Evolutionary conservation across 2,329 filamentous ascomycete genomes (phyloP).

Genomic region (Exophiala mesophila): DNA sequence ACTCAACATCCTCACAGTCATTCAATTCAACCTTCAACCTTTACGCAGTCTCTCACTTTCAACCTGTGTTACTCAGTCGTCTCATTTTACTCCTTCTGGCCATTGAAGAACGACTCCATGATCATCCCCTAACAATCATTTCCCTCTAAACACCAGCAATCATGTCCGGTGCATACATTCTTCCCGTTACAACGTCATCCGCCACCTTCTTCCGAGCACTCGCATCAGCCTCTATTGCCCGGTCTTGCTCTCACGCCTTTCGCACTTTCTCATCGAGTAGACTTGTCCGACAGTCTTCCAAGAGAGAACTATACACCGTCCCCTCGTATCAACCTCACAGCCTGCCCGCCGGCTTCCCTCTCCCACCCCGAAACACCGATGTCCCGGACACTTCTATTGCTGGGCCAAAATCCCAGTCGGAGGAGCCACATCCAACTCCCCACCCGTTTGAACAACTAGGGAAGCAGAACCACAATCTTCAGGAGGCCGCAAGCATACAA

Average conservation of each 20-base stretch:
- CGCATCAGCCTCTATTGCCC: conserved; percentile 33
- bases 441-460: too few species aligned
- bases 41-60: too few species aligned
- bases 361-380: conserved; percentile 53
- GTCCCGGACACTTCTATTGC: conserved; percentile 59
- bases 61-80: too few species aligned
- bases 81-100: too few species aligned
- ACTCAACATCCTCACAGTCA: background rate
- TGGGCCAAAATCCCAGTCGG: conserved; percentile 44
- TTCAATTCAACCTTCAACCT: too few species aligned
- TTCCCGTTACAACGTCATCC: conserved; percentile 46
- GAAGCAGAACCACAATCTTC: conserved; percentile 20
- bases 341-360: conserved; percentile 52
- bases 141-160: conserved; percentile 11
- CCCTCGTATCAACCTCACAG: conserved; percentile 60
- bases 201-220: conserved; percentile 37
- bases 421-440: conserved; percentile 47
- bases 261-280: conserved; percentile 47
- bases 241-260: conserved; percentile 37
- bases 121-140: too few species aligned
- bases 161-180: conserved; percentile 39
- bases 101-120: too few species aligned
- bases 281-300: conserved; percentile 45
- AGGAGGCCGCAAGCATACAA: conserved; percentile 40
- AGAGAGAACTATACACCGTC: conserved; percentile 52